phyloP scores from a whole-genome alignment of 1,139 yeast species.

The Ogataea hybrid region DNA sequence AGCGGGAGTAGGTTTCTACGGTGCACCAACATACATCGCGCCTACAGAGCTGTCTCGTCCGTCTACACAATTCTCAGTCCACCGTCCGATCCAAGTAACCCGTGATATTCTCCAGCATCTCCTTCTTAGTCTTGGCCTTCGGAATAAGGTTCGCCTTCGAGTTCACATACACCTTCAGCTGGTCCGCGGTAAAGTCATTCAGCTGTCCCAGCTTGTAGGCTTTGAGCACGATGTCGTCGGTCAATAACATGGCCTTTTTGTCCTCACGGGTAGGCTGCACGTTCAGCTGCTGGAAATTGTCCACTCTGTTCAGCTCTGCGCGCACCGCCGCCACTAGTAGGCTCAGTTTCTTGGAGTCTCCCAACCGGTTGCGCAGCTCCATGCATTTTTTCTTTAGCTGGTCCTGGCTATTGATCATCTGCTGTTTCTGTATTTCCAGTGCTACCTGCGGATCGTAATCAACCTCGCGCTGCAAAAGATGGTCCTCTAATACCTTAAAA shows the following conservation, averaged over 20 bases:
- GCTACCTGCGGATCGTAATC: slow-evolving; percentile 17
- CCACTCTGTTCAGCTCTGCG: slow-evolving; percentile 24
- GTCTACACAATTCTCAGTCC: not conserved
- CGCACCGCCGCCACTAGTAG: slow-evolving; percentile 19
- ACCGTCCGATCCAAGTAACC: slow-evolving; percentile 23
- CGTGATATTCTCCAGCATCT: slow-evolving; percentile 41
- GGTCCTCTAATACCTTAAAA: slow-evolving; percentile 62
- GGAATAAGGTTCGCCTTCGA: slow-evolving; percentile 37
- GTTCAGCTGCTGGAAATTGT: slow-evolving; percentile 24
- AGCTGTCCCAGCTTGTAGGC: slow-evolving; percentile 31
- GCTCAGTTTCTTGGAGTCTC: slow-evolving; percentile 9
- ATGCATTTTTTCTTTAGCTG: slow-evolving; percentile 32
- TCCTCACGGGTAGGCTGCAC: slow-evolving; percentile 20
- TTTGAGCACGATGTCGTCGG: slow-evolving; percentile 25
- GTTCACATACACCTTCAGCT: slow-evolving; percentile 39
- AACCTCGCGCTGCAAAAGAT: slow-evolving; percentile 60
- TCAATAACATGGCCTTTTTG: slow-evolving; percentile 18
- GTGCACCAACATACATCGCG: no score
- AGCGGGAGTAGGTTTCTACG: no score
- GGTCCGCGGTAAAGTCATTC: slow-evolving; percentile 39
- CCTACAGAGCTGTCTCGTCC: no score
- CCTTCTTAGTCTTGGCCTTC: slow-evolving; percentile 41
- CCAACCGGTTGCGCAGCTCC: slow-evolving; percentile 22
- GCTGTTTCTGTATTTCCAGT: slow-evolving; percentile 21
- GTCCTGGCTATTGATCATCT: slow-evolving; percentile 35